These are phyloP conservation scores for Phialophora expanda DNA, from an alignment of 2,329 filamentous ascomycete species.

Conservation along the genomic window DNA sequence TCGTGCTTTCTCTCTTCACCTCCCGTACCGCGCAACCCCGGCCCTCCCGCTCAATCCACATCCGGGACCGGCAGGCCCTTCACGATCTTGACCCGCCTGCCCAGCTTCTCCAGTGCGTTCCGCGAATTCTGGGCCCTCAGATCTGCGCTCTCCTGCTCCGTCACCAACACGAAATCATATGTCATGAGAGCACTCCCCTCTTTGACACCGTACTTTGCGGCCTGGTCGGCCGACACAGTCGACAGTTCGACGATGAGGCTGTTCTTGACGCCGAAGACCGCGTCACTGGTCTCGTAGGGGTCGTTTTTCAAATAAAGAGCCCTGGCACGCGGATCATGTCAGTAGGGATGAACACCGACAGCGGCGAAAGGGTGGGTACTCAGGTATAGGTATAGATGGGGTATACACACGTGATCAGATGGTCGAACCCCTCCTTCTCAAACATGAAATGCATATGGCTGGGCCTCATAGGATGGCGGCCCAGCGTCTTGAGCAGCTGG, in stretches of 20 bases:
- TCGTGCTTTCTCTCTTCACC: not conserved
- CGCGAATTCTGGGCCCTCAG: conserved; percentile 70
- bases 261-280: conserved; percentile 45
- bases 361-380: not conserved
- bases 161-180: conserved; percentile 41
- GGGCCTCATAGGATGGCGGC: conserved; percentile 78
- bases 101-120: conserved; percentile 70
- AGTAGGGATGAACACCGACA: not conserved
- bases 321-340: conserved; percentile 24
- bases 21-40: not conserved
- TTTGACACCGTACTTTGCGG: conserved; percentile 40
- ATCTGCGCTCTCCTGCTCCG: conserved; percentile 67
- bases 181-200: conserved; percentile 38
- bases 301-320: conserved; percentile 43
- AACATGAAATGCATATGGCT: conserved; percentile 91
- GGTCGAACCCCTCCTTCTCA: conserved; percentile 76
- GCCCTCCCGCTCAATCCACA: conserved; percentile 48
- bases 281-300: conserved; percentile 42
- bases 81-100: conserved; percentile 72
- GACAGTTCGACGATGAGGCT: conserved; percentile 41
- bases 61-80: conserved; percentile 79
- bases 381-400: conserved; percentile 57
- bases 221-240: conserved; percentile 39
- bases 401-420: conserved; percentile 80
- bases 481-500: conserved; percentile 66